Conservation (phyloP, 371 early-diverging fungal genomes). For the Quaeritorhiza haematococci region DNA sequence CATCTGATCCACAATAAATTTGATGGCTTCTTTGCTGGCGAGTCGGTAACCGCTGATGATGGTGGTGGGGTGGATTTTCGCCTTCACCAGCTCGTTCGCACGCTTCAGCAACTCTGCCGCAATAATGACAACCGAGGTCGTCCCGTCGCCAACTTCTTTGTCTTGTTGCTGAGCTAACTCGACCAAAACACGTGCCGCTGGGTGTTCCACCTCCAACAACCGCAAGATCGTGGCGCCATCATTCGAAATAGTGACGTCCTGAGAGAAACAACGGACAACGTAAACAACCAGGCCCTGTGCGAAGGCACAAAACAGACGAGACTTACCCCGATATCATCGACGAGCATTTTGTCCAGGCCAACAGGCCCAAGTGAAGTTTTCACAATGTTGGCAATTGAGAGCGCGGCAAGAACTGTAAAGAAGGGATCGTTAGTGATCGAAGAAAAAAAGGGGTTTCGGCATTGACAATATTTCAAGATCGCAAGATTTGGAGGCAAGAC, state of each 20-base stretch:
- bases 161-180: constrained; percentile 99
- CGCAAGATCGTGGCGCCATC: constrained; percentile 99
- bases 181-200: constrained; percentile 95
- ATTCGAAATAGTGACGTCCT: constrained; percentile 99
- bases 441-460: neutral
- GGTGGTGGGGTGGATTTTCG: constrained; percentile 97
- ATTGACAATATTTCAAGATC: constrained; percentile 4
- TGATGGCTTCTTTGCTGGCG: constrained; percentile 98
- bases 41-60: constrained; percentile 97
- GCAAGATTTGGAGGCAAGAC: neutral
- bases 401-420: constrained; percentile 61
- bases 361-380: constrained; percentile 99
- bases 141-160: constrained; percentile 99
- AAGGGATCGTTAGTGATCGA: neutral
- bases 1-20: constrained; percentile 96
- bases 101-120: constrained; percentile 96
- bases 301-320: neutral
- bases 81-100: constrained; percentile 95
- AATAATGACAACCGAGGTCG: constrained; percentile 99
- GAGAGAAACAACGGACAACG: neutral
- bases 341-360: constrained; percentile 99
- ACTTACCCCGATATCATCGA: constrained; percentile 97
- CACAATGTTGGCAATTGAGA: constrained; percentile 96
- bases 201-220: constrained; percentile 96
- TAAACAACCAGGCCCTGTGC: neutral